Base-by-base conservation (phyloP, 495 filamentous ascomycete species). In the Ascobolus immersus region DNA sequence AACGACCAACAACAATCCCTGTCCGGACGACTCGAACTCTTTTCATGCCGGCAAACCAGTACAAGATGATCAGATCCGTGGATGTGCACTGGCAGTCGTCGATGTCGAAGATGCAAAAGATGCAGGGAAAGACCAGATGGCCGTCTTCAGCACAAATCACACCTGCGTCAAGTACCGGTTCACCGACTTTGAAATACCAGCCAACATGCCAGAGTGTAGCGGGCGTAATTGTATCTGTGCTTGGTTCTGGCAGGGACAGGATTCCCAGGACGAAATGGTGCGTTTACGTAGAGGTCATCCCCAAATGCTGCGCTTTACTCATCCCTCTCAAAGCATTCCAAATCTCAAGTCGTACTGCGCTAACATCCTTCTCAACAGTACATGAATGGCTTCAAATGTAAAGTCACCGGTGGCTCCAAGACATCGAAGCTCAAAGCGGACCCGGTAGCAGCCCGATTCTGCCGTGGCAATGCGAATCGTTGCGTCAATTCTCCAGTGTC, bases 211-310 rank as follows among this genome's bases (percentile, higher is more conserved):
- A 10, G 39, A 48, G 17, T 68, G 64, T 37, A 59, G 62, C 2
- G 36, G 39, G 2, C 60, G 50, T 4, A 62, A 62, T n/a, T 69
- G 62, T 38, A 56, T 48, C 14, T 69, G 64, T 36, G 62, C 64
- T 13, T 65, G 59, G 61, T 54, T 67, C 15, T 69, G 64, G 64
- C 53, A 65, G 21, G 62, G 64, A 2, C 49, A 59, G 24, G 53
- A 59, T 12, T 65, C 60, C 44, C 44, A 36, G 4, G 24, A 40
- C 21, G 34, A 54, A 36, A 52, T 39, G 53, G n/a, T n/a, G n/a
- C n/a, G n/a, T n/a, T n/a, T n/a, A n/a, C n/a, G n/a, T n/a, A n/a
- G n/a, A n/a, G n/a, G n/a, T n/a, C n/a, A n/a, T n/a, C n/a, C n/a
- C n/a, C n/a, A n/a, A n/a, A n/a, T n/a, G n/a, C n/a, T n/a, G n/a